Base-by-base conservation (phyloP, 2,329 filamentous ascomycete genomes). In the Beauveria sp. region DNA sequence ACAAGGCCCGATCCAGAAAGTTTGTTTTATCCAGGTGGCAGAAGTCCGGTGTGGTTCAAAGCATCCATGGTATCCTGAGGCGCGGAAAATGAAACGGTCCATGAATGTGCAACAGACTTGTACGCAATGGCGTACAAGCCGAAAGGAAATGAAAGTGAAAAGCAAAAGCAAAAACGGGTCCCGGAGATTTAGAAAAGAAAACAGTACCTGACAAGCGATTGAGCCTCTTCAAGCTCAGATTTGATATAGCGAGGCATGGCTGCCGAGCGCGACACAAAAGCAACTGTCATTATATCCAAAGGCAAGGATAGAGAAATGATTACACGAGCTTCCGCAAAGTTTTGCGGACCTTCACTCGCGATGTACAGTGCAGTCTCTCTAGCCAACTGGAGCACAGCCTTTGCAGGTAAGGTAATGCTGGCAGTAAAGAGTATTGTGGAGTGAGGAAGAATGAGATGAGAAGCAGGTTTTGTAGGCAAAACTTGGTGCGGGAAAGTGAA, bases 201-300 rank as follows among this genome's bases (percentile, higher is more conserved):
- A 77, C 79, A 83, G 76, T 85, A 85, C 83, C 83, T 85, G 77
- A 80, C 78, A 71, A 83, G 79, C 70, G 80, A 81, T 71, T 82
- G 78, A 74, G 82, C 80, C 75, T 84, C 81, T 72, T 83, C 80
- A 75, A 83, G 78, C 71, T 84, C 80, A 74, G 79, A 70, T 69
- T 77, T 67, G 63, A 68, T 76, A 77, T 77, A 83, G 74, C 77
- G 77, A 71, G 81, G 76, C 81, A 84, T 83, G 69, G 76, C 70
- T 67, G 71, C 77, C 76, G 72, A 73, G 70, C 75, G 77, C 68
- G 78, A 70, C 72, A 77, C 71, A 73, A 79, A 71, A 71, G 77
- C 73, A 75, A 70, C 67, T 70, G 78, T 77, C 78, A 81, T 81
- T 72, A 71, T 76, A 72, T 77, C 75, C 76, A 69, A 69, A 73